A percentile compares a stretch with the other conserved stretches of the same genome.
Conservation (phyloP, 176 grass and related monocot genomes). For the Lolium rigidum region DNA sequence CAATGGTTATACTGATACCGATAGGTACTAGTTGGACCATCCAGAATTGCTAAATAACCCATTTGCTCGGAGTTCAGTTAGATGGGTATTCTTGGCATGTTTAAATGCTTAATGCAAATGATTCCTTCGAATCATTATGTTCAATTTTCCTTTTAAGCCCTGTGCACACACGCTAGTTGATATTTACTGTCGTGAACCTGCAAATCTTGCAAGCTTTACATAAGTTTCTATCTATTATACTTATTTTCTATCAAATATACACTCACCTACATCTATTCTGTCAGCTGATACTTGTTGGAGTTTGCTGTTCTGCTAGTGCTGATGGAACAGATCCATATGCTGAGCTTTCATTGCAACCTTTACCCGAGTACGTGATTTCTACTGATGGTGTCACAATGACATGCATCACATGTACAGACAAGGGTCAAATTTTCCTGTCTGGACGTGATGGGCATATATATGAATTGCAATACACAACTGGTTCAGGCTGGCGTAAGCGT, state of each 20-base stretch:
- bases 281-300: slow-evolving; percentile 89
- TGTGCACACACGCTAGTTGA: not conserved
- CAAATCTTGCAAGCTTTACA: slow-evolving; percentile 17
- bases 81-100: slow-evolving; percentile 2
- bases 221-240: not conserved
- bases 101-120: slow-evolving; percentile 2
- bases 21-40: not conserved
- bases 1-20: not conserved
- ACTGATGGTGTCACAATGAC: slow-evolving; percentile 95
- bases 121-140: not conserved
- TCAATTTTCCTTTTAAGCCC: not conserved
- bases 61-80: slow-evolving; percentile 3
- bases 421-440: slow-evolving; percentile 89
- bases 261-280: slow-evolving; percentile 42
- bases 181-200: slow-evolving; percentile 9
- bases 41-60: not conserved
- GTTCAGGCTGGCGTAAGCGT: slow-evolving; percentile 91
- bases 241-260: slow-evolving; percentile 28
- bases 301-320: slow-evolving; percentile 81
- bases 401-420: slow-evolving; percentile 86
- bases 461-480: slow-evolving; percentile 90
- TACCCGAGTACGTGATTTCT: slow-evolving; percentile 83
- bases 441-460: slow-evolving; percentile 92
- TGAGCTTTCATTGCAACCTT: slow-evolving; percentile 90
- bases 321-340: slow-evolving; percentile 85